Evolutionary conservation across 108 stramenopile genomes (phyloP).

Genomic region (Cyclotella sp.): DNA sequence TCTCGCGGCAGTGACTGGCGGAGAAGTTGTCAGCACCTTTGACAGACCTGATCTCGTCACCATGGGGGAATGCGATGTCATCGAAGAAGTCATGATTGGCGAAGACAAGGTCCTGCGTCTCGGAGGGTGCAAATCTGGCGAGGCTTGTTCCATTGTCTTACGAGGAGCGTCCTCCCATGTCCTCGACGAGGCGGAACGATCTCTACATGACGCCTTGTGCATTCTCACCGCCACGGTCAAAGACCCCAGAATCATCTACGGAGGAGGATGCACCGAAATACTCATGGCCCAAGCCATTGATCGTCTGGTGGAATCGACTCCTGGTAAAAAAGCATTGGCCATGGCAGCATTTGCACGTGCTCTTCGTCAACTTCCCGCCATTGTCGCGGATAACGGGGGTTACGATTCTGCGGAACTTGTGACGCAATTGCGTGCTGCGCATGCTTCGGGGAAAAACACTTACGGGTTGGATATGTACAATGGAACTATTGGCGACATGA

Average conservation of each 20-base stretch:
- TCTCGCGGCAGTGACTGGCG: constrained; percentile 95
- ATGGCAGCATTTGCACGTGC: constrained; percentile 98
- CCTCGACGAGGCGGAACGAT: constrained; percentile 97
- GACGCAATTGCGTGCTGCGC: constrained; percentile 93
- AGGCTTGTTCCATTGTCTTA: constrained; percentile 97
- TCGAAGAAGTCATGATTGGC: constrained; percentile 96
- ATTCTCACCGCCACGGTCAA: constrained; percentile 95
- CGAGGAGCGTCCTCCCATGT: constrained; percentile 96
- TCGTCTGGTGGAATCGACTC: constrained; percentile 82
- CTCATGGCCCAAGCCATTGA: constrained; percentile 94
- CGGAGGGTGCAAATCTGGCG: constrained; percentile 93
- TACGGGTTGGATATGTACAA: constrained; percentile 96
- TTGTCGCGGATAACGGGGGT: constrained; percentile 99
- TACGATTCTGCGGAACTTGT: constrained; percentile 98
- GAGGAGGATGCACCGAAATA: constrained; percentile 97
- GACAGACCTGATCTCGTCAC: constrained; percentile 96
- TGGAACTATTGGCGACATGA: constrained; percentile 95
- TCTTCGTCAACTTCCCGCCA: constrained; percentile 94
- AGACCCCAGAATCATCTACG: constrained; percentile 94
- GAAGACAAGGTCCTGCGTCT: constrained; percentile 97
- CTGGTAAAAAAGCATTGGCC: constrained; percentile 98
- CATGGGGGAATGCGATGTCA: constrained; percentile 92
- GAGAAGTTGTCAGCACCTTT: constrained; percentile 97
- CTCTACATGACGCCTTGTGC: constrained; percentile 97
- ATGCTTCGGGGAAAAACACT: constrained; percentile 82